Conservation (phyloP, 345 rosid genomes). For the Hibiscus tridactylites region DNA sequence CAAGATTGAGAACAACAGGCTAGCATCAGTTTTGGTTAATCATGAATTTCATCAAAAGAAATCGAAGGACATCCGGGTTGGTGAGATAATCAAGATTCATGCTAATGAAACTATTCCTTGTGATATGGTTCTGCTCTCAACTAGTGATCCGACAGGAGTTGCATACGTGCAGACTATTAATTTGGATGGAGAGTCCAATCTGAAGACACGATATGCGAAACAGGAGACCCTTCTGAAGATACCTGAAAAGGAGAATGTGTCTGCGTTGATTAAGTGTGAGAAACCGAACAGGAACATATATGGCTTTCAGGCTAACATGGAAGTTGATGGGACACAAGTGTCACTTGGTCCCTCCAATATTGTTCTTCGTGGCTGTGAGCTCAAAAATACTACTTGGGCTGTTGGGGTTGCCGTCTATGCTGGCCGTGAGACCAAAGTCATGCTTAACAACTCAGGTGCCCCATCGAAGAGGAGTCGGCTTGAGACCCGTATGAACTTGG, state of each 20-base stretch:
- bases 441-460: constrained; percentile 93
- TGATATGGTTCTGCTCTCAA: constrained; percentile 81
- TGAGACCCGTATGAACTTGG: constrained; percentile 76
- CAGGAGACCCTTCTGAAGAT: constrained; percentile 75
- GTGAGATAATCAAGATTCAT: constrained; percentile 70
- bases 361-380: constrained; percentile 88
- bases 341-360: constrained; percentile 96
- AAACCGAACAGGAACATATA: constrained; percentile 92
- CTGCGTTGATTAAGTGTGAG: constrained; percentile 81
- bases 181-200: constrained; percentile 88
- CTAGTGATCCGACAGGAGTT: constrained; percentile 95
- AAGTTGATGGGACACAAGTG: constrained; percentile 67
- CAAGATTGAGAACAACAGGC: constrained; percentile 82
- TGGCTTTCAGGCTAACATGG: constrained; percentile 89
- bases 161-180: constrained; percentile 91
- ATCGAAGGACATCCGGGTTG: constrained; percentile 79
- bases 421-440: constrained; percentile 92
- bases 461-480: constrained; percentile 93
- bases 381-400: constrained; percentile 82
- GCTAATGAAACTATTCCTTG: constrained; percentile 85
- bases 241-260: constrained; percentile 45
- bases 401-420: constrained; percentile 79
- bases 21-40: constrained; percentile 51
- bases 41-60: constrained; percentile 54
- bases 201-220: constrained; percentile 95